A percentile compares a stretch with the other conserved stretches of the same genome.
Conservation (phyloP, 257 asterid species). For the Datura wrightii region DNA sequence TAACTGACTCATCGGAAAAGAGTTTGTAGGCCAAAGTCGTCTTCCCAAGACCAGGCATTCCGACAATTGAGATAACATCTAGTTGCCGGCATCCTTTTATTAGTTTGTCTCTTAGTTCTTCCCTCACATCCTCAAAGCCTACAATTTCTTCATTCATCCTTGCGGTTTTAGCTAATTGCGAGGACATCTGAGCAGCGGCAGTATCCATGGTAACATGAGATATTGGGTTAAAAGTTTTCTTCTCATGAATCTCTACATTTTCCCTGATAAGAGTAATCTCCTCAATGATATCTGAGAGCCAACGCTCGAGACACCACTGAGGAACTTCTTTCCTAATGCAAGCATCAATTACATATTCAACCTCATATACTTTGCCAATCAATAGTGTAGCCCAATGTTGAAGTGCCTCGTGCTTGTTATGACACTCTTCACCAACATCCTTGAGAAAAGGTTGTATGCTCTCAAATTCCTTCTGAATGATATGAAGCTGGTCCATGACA, state of each 20-base stretch:
- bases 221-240: not conserved
- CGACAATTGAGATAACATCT: not conserved
- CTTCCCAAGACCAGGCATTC: slow-evolving; percentile 26
- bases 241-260: not conserved
- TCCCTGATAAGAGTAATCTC: not conserved
- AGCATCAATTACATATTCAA: slow-evolving; percentile 34
- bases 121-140: not conserved
- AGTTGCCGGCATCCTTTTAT: not conserved
- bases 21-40: slow-evolving; percentile 26
- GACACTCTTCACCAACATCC: not conserved
- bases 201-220: not conserved
- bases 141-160: not conserved
- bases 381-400: not conserved
- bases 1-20: not conserved
- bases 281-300: slow-evolving; percentile 25
- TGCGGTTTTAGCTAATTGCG: not conserved
- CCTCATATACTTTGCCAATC: slow-evolving; percentile 35
- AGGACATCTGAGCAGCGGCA: not conserved
- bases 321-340: slow-evolving; percentile 23
- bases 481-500: not conserved
- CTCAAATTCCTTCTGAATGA: not conserved
- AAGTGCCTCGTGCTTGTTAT: not conserved
- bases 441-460: not conserved
- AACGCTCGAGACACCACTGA: slow-evolving; percentile 17
- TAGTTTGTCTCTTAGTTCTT: not conserved